Conservation (phyloP, 306 rosid genomes). For the Pueraria montana region DNA sequence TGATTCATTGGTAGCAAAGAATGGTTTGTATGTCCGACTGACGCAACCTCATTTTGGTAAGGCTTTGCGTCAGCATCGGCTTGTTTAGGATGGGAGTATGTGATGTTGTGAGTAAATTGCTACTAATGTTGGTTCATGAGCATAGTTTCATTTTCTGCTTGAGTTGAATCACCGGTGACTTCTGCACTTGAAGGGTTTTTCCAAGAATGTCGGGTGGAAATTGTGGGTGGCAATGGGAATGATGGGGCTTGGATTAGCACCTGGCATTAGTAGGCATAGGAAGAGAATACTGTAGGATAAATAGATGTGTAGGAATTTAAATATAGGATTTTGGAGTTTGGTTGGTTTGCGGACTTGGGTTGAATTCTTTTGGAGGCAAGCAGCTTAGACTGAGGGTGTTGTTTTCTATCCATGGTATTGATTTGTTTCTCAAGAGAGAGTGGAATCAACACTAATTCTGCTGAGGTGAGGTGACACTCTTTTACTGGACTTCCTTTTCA, state of each 20-base stretch:
- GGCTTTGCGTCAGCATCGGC: slow-evolving; percentile 93
- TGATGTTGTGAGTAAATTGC: slow-evolving; percentile 40
- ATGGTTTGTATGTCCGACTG: slow-evolving; percentile 91
- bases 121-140: slow-evolving; percentile 51
- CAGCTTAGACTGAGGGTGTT: slow-evolving; percentile 55
- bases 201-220: slow-evolving; percentile 50
- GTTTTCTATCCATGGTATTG: slow-evolving; percentile 67
- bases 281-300: slow-evolving; percentile 60
- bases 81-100: slow-evolving; percentile 58
- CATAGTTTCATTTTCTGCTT: slow-evolving; percentile 53
- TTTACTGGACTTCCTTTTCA: slow-evolving; percentile 55
- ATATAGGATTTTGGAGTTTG: slow-evolving; percentile 73
- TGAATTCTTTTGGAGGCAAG: slow-evolving; percentile 88
- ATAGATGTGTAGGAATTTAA: slow-evolving; percentile 67
- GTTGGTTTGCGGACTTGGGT: slow-evolving; percentile 61
- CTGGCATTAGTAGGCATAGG: slow-evolving; percentile 59
- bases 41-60: slow-evolving; percentile 99
- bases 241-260: slow-evolving; percentile 45
- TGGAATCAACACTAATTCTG: slow-evolving; percentile 64
- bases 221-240: slow-evolving; percentile 44
- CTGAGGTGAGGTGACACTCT: slow-evolving; percentile 60
- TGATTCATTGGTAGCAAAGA: slow-evolving; percentile 85
- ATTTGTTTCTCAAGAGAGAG: slow-evolving; percentile 66
- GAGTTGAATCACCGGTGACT: slow-evolving; percentile 49
- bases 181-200: slow-evolving; percentile 48